These are phyloP conservation scores for Ajuga chamaepitys DNA, from an alignment of 257 asterid genomes.

Conservation along the genomic window DNA sequence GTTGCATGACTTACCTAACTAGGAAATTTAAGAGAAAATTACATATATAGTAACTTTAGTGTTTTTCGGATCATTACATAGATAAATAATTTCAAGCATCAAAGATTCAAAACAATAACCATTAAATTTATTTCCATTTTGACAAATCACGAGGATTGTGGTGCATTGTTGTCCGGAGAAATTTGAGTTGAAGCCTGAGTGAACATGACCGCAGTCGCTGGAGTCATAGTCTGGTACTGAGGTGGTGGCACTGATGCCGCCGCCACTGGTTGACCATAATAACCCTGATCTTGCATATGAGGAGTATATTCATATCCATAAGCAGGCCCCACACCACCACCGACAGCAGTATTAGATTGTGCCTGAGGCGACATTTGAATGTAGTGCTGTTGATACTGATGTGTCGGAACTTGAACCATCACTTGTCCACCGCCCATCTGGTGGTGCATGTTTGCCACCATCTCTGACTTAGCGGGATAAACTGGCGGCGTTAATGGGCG, in stretches of 20 bases:
- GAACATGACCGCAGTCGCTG: slow-evolving; percentile 41
- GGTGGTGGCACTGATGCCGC: slow-evolving; percentile 28
- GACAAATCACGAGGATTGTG: slow-evolving; percentile 10
- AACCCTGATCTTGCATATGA: slow-evolving; percentile 42
- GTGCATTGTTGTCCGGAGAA: slow-evolving; percentile 28
- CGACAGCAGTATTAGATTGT: slow-evolving; percentile 14
- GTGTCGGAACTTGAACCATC: slow-evolving; percentile 39
- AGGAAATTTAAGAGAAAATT: no score
- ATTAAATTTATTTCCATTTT: not conserved
- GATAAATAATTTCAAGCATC: not conserved
- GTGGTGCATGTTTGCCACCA: slow-evolving; percentile 22
- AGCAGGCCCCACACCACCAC: slow-evolving; percentile 1
- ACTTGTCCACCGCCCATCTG: not conserved
- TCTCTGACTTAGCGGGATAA: slow-evolving; percentile 31
- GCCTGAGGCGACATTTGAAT: slow-evolving; percentile 37
- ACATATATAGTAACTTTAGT: no score
- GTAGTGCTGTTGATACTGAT: slow-evolving; percentile 48
- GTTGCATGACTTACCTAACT: no score
- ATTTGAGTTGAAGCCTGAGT: slow-evolving; percentile 39
- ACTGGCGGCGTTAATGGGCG: slow-evolving; percentile 22
- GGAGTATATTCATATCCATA: slow-evolving; percentile 47
- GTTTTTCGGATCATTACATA: no score
- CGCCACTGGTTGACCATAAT: slow-evolving; percentile 36
- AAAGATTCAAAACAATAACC: not conserved
- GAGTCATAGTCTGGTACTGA: slow-evolving; percentile 61